phyloP scores from a whole-genome alignment of 2,329 filamentous ascomycete genomes.

The Elsinoe batatas region DNA sequence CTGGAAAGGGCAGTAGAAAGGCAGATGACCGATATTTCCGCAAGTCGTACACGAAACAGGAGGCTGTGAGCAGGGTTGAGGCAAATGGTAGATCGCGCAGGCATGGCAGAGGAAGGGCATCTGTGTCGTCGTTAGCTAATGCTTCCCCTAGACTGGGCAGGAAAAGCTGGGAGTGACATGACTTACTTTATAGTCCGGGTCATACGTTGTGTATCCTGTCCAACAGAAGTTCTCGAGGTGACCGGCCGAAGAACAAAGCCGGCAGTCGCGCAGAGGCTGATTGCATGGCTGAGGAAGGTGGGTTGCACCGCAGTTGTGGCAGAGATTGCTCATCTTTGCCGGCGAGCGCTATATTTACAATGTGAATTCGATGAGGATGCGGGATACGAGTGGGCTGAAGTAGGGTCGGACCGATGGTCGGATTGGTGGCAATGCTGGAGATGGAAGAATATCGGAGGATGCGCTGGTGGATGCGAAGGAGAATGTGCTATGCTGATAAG shows the following conservation, averaged over 20 bases:
- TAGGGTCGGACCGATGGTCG: too few species aligned
- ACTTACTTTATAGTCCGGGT: conserved; percentile 9
- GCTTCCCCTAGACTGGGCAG: too few species aligned
- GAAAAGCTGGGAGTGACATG: too few species aligned
- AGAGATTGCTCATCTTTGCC: conserved; percentile 14
- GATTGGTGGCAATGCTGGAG: too few species aligned
- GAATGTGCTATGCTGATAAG: too few species aligned
- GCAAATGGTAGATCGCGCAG: conserved; percentile 15
- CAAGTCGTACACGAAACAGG: conserved; percentile 8
- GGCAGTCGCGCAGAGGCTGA: neutral
- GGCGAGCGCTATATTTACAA: too few species aligned
- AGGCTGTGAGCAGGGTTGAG: conserved; percentile 8
- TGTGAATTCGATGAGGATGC: too few species aligned
- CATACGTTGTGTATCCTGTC: neutral
- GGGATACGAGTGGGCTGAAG: too few species aligned
- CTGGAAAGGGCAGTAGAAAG: conserved; percentile 10
- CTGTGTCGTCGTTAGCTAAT: neutral
- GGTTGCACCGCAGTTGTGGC: conserved; percentile 14
- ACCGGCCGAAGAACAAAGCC: conserved; percentile 8
- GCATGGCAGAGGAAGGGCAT: conserved; percentile 15
- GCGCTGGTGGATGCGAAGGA: too few species aligned
- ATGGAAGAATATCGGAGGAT: too few species aligned
- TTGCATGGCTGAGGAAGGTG: neutral
- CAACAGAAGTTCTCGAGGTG: conserved; percentile 16
- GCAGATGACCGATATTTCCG: conserved; percentile 10